Evolutionary conservation across 352 stramenopile genomes (phyloP).

Genomic region (Blastocystis sp.): DNA sequence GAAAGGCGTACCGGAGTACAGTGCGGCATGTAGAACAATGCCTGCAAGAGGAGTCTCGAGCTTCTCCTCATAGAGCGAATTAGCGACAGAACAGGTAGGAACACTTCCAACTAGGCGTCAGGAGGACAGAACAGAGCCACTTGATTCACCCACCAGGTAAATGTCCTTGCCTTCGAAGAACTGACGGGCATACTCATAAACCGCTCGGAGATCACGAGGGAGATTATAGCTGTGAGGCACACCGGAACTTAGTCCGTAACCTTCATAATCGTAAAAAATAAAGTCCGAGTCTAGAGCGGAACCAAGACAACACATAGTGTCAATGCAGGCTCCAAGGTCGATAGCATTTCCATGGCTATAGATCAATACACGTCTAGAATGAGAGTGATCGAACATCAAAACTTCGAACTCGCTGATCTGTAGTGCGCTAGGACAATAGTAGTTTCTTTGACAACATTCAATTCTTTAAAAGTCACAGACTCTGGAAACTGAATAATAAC

Average conservation of each 20-base stretch:
- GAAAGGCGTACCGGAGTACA: conserved; percentile 12
- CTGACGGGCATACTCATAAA: conserved; percentile 21
- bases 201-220: conserved; percentile 7
- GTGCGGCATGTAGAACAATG: neutral
- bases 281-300: neutral
- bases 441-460: neutral
- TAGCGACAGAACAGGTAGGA: conserved; percentile 6
- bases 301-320: neutral
- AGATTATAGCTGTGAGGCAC: neutral
- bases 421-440: neutral
- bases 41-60: neutral
- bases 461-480: neutral
- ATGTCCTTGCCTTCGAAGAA: conserved; percentile 13
- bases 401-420: conserved; percentile 24
- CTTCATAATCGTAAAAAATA: conserved; percentile 51
- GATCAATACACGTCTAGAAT: conserved; percentile 28
- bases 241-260: conserved; percentile 11
- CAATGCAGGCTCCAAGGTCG: neutral
- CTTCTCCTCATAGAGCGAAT: neutral
- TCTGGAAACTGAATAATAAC: neutral
- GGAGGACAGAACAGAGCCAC: neutral
- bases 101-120: conserved; percentile 41
- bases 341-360: conserved; percentile 52
- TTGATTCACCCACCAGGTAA: conserved; percentile 39
- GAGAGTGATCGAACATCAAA: neutral